Base-by-base conservation (phyloP, 1,284 basidiomycete species). In the Rugosomyces carneus region DNA sequence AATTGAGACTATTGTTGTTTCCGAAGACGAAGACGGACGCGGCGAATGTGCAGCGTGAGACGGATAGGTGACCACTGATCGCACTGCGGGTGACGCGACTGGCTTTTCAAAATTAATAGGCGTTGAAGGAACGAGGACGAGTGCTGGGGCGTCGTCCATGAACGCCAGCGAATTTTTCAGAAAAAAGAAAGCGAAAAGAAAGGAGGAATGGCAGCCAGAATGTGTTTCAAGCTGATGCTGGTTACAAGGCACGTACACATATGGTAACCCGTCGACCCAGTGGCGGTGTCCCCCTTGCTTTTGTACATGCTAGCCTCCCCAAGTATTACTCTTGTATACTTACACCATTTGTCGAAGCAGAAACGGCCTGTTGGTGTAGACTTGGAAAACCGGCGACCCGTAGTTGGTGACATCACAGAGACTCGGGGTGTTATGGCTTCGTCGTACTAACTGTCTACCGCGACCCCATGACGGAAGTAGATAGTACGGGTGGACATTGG, bases 1-100 rank as follows among this genome's bases (percentile, higher is more conserved):
- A 46, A 89, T 89, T 47, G 83, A 81, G 60, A 84, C 78, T 55
- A 87, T 84, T 7, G 83, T 78, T 29, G 80, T 76, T 55, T 84
- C 82, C 46, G 70, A 70, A 11, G 29, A 31, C 29, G 29, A 8
- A 5, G 69, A 69, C 18, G 57, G 57, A 31, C 67, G 64, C 23
- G 52, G 47, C 34, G 54, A 47, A 26, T 45, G 37, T 6, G 46
- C 23, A n/a, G 56, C 51, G 32, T 52, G 55, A 15, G 37, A 31
- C 9, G 55, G 47, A 16, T 45, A 49, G 24, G 57, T 53, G 27
- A 52, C 38, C 10, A 53, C 46, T 7, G 44, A 47, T 15, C 50
- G 48, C n/a, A 49, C 34, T 35, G 37, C 37, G 27, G 53, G 47
- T 27, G 49, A 50, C 11, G 56, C 38, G 20, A 54, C 42, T 41